phyloP scores from a whole-genome alignment of 1,139 yeast genomes.

The Zygosaccharomyces sapae region DNA sequence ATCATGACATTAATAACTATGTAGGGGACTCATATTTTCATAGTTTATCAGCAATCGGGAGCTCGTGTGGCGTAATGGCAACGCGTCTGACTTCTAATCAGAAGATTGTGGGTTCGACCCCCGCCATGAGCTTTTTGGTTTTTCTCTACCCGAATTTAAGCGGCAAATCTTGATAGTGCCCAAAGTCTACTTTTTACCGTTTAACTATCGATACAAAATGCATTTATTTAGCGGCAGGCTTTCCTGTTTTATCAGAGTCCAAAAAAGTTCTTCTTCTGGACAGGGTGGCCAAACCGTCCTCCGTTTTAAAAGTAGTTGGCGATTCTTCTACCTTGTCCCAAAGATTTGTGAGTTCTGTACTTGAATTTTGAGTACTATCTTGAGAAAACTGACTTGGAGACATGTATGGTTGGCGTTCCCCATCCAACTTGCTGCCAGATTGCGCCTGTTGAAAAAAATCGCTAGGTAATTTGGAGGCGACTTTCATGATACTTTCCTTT shows the following conservation, averaged over 20 bases:
- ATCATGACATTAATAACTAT: too few species aligned
- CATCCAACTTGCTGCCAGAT: slow-evolving; percentile 4
- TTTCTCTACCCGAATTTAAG: too few species aligned
- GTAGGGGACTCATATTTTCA: too few species aligned
- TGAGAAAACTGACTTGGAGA: slow-evolving; percentile 18
- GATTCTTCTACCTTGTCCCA: slow-evolving; percentile 23
- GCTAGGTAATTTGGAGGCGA: slow-evolving; percentile 25
- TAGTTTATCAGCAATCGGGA: too few species aligned
- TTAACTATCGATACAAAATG: neutral
- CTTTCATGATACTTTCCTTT: slow-evolving; percentile 18
- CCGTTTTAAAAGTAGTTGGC: slow-evolving; percentile 26
- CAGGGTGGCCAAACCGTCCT: slow-evolving; percentile 14
- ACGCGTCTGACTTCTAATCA: slow-evolving; percentile 60
- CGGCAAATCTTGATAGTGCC: too few species aligned
- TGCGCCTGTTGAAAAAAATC: slow-evolving; percentile 23
- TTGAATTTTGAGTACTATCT: slow-evolving; percentile 13
- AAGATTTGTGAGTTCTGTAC: slow-evolving; percentile 15
- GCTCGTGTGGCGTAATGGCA: slow-evolving; percentile 60
- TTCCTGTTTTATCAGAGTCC: slow-evolving; percentile 6
- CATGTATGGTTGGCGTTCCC: slow-evolving; percentile 8
- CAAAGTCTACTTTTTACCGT: too few species aligned
- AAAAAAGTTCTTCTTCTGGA: slow-evolving; percentile 11
- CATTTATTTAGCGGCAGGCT: neutral
- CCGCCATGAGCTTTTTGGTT: too few species aligned
- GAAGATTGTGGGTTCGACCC: slow-evolving; percentile 57